Base-by-base conservation (phyloP, 2,329 filamentous ascomycete genomes). In the Fusarium praegraminearum region DNA sequence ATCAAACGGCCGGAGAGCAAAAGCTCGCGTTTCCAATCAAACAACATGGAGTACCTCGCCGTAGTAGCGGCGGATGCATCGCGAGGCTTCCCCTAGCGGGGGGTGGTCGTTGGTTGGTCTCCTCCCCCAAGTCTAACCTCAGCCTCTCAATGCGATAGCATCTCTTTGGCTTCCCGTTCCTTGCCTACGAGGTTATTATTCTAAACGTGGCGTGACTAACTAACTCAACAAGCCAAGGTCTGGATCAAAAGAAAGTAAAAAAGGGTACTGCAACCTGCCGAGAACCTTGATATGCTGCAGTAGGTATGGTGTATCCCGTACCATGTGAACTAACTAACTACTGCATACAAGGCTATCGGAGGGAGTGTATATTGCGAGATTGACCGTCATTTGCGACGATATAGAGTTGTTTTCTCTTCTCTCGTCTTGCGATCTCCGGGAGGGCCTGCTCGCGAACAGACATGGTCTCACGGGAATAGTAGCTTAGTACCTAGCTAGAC, bases 11-110 rank as follows among this genome's bases (percentile, higher is more conserved):
- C 52, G 40, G 46, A 36, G 12, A 43, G 33, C 8, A 20, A 20
- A 16, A 30, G n/a, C 33, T 36, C 32, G 32, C n/a, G 36, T 40
- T 43, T 32, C 53, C 67, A 63, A 54, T 63, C 68, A 64, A 38
- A 56, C 58, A 38, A n/a, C 33, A 28, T 7, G 47, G 41, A 47
- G 46, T 24, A 61, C 62, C 50, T 52, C 12, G 57, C 43, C 28
- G 28, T 20, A 10, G 38, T 18, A 24, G 44, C 26, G 24, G 33
- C 67, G 67, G 67, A 67, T 70, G 67, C 50, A 54, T 66, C 44
- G n/a, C 45, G 7, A 15, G 24, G 18, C 45, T 61, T 56, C 67
- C 67, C 67, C 67, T 70, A 71, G 67, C 46, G 67, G 66, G 51
- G 43, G 59, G 44, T 22, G 44, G n/a, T 32, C n/a, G 44, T 9